These are phyloP conservation scores for Silene uniflora DNA, from an alignment of 148 eudicot species.

Conservation along the genomic window DNA sequence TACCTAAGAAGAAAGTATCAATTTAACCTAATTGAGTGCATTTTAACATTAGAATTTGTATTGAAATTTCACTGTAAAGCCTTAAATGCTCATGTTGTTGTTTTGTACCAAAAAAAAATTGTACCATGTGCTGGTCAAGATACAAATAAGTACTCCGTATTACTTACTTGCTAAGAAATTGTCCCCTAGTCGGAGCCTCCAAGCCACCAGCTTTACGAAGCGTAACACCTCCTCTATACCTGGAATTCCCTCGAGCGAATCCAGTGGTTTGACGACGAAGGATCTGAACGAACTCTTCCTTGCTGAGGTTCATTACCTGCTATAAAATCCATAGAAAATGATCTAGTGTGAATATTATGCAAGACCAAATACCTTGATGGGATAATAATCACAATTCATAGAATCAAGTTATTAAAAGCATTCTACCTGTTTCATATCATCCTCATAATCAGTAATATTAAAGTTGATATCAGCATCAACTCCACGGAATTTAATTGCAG, in stretches of 20 bases:
- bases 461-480: too few relatives aligned
- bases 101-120: too few relatives aligned
- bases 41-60: too few relatives aligned
- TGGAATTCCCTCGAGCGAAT: slow-evolving; percentile 68
- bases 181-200: slow-evolving; percentile 92
- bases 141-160: background rate
- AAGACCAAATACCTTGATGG: background rate
- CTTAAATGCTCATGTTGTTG: too few relatives aligned
- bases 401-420: background rate
- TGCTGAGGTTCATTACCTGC: slow-evolving; percentile 51
- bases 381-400: background rate
- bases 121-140: too few relatives aligned
- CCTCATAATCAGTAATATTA: too few relatives aligned
- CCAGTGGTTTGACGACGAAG: slow-evolving; percentile 84
- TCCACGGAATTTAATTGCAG: too few relatives aligned
- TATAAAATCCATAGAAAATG: slow-evolving; percentile 6
- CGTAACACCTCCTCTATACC: slow-evolving; percentile 73
- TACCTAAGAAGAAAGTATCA: too few relatives aligned
- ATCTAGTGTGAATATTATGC: background rate
- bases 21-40: too few relatives aligned
- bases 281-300: slow-evolving; percentile 82
- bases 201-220: slow-evolving; percentile 83
- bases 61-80: too few relatives aligned
- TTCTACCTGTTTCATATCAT: too few relatives aligned
- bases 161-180: slow-evolving; percentile 70